Percentiles rank a stretch among this genome's conserved stretches.
Conservation (phyloP, 768 basidiomycete species). For the Kwoniella mangroviensis region DNA sequence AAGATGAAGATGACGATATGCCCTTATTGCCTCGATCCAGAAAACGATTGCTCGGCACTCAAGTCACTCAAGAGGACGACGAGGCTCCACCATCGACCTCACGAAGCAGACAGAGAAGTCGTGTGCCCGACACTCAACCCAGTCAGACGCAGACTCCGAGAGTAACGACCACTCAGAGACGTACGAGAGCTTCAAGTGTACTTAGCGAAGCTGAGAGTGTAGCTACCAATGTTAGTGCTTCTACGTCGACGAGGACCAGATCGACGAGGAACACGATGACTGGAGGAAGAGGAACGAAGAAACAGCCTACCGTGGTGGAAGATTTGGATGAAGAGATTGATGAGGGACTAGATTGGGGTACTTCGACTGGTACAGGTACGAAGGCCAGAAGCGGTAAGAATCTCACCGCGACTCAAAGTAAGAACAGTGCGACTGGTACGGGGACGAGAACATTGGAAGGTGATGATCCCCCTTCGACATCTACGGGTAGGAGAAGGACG, state of each 20-base stretch:
- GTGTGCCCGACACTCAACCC: slow-evolving; percentile 9
- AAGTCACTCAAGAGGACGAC: slow-evolving; percentile 27
- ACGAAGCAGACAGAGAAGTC: slow-evolving; percentile 13
- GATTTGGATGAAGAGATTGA: slow-evolving; percentile 26
- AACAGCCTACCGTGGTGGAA: slow-evolving; percentile 30
- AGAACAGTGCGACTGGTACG: slow-evolving; percentile 2
- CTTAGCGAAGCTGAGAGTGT: slow-evolving; percentile 29
- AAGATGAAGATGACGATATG: slow-evolving; percentile 39
- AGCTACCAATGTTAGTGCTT: slow-evolving; percentile 5
- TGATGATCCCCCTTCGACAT: slow-evolving; percentile 9
- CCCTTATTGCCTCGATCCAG: slow-evolving; percentile 37
- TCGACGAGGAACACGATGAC: not conserved
- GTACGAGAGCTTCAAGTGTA: slow-evolving; percentile 32
- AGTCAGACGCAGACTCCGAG: slow-evolving; percentile 8
- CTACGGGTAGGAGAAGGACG: not conserved
- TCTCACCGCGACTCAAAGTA: not conserved
- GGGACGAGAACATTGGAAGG: slow-evolving; percentile 20
- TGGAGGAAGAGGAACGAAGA: slow-evolving; percentile 8
- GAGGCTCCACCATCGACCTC: slow-evolving; percentile 3
- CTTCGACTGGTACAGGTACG: slow-evolving; percentile 7
- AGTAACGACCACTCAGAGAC: slow-evolving; percentile 5
- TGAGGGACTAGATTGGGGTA: slow-evolving; percentile 23
- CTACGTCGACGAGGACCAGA: not conserved
- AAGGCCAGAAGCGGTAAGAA: not conserved
- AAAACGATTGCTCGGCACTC: slow-evolving; percentile 28